Evolutionary conservation across 148 eudicot genomes (phyloP).

Genomic region (Silene latifolia): DNA sequence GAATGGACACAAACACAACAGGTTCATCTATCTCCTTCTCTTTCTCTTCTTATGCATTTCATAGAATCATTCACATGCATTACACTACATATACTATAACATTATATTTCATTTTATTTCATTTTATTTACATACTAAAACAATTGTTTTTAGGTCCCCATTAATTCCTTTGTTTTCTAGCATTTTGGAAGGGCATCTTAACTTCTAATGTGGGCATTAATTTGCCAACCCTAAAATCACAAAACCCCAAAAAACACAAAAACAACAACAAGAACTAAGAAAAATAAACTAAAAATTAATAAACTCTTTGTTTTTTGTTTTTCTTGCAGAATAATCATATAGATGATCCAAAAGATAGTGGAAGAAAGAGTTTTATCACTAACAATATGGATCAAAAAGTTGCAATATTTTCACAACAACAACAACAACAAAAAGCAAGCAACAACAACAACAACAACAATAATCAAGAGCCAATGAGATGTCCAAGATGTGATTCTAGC

Average conservation of each 20-base stretch:
- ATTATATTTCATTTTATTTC: neutral
- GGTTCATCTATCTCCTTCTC: constrained; percentile 10
- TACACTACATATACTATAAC: neutral
- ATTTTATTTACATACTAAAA: constrained; percentile 2
- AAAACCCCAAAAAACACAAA: neutral
- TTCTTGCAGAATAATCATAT: constrained; percentile 22
- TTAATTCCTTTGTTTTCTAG: constrained; percentile 29
- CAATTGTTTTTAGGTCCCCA: constrained; percentile 22
- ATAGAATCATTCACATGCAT: constrained; percentile 9
- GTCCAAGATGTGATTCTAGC: constrained; percentile 42
- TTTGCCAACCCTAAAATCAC: constrained; percentile 19
- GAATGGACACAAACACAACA: constrained; percentile 25
- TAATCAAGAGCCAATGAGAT: constrained; percentile 25
- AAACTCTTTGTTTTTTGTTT: constrained; percentile 2
- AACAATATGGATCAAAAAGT: constrained; percentile 22
- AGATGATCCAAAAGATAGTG: constrained; percentile 21
- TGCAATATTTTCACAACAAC: constrained; percentile 12
- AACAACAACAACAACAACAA: constrained; percentile 25
- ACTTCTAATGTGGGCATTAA: constrained; percentile 13
- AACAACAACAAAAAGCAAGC: constrained; percentile 10
- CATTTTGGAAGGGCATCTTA: constrained; percentile 32
- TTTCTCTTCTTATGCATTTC: constrained; percentile 11
- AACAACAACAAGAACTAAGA: neutral
- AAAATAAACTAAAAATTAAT: neutral
- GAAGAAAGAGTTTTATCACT: too few relatives aligned